phyloP scores from a whole-genome alignment of 176 grass and related monocot genomes.

The Triticum turgidum region DNA sequence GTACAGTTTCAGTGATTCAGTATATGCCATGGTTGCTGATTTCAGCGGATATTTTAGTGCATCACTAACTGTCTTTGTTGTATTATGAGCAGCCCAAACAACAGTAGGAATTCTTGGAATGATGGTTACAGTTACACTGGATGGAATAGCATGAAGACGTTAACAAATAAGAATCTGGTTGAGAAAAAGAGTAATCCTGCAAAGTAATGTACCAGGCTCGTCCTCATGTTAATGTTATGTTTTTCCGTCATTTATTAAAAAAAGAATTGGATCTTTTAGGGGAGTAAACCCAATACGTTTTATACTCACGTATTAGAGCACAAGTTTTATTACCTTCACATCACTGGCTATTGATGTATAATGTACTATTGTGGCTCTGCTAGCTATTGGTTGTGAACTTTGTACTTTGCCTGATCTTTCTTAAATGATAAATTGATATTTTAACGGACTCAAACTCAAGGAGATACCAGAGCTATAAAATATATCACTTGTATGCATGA shows the following conservation, averaged over 20 bases:
- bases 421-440: too few species aligned
- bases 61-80: too few species aligned
- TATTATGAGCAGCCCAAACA: conserved; percentile 53
- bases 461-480: too few species aligned
- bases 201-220: conserved; percentile 48
- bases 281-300: not conserved
- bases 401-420: not conserved
- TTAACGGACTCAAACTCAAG: too few species aligned
- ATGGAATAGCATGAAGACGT: conserved; percentile 92
- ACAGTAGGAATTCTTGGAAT: conserved; percentile 54
- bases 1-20: too few species aligned
- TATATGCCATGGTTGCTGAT: too few species aligned
- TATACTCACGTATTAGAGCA: not conserved
- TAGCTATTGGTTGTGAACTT: not conserved
- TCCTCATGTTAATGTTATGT: not conserved
- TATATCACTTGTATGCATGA: not conserved
- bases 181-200: conserved; percentile 57
- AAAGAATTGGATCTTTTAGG: not conserved
- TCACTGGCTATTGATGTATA: not conserved
- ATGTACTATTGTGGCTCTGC: not conserved
- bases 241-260: not conserved
- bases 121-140: conserved; percentile 78
- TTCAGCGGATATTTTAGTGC: too few species aligned
- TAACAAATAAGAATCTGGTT: conserved; percentile 55
- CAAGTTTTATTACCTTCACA: not conserved